Conservation (phyloP, 768 basidiomycete species). For the Lanmaoa rubissima region DNA sequence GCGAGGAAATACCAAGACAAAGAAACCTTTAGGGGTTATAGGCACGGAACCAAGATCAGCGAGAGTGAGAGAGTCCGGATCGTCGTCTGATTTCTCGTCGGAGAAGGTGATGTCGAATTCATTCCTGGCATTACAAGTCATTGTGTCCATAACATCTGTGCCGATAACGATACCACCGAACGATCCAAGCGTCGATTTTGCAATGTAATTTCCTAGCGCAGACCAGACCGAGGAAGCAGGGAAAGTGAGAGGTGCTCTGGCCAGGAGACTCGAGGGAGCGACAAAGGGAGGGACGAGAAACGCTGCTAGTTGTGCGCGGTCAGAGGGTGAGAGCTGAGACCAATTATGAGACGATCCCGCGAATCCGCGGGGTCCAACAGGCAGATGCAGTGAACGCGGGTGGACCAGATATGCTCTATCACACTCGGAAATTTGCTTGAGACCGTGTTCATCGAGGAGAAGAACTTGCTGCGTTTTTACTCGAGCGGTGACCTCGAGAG, state of each 20-base stretch:
- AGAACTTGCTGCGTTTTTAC: conserved; percentile 51
- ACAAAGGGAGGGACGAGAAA: conserved; percentile 66
- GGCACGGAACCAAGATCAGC: not conserved
- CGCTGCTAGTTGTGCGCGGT: conserved; percentile 37
- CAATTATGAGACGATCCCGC: conserved; percentile 21
- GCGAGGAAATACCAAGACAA: conserved; percentile 37
- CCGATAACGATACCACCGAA: conserved; percentile 41
- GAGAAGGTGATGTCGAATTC: not conserved
- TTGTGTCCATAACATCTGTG: conserved; percentile 1
- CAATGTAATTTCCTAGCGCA: conserved; percentile 22
- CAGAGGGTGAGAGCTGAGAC: conserved; percentile 34
- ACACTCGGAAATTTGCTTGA: conserved; percentile 34
- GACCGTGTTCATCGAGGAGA: conserved; percentile 47
- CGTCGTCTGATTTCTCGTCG: not conserved
- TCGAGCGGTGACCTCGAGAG: conserved; percentile 38
- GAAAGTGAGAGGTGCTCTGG: conserved; percentile 15
- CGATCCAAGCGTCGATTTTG: conserved; percentile 28
- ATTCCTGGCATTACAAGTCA: not conserved
- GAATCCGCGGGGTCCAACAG: conserved; percentile 43
- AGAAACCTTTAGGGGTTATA: conserved; percentile 18
- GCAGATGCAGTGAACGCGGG: conserved; percentile 37
- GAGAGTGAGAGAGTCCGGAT: not conserved
- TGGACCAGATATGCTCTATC: conserved; percentile 42
- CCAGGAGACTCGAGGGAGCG: conserved; percentile 34
- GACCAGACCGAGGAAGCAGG: conserved; percentile 26